Evolutionary conservation across 1,284 basidiomycete species (phyloP).

Genomic region (Cryptococcus floricola): DNA sequence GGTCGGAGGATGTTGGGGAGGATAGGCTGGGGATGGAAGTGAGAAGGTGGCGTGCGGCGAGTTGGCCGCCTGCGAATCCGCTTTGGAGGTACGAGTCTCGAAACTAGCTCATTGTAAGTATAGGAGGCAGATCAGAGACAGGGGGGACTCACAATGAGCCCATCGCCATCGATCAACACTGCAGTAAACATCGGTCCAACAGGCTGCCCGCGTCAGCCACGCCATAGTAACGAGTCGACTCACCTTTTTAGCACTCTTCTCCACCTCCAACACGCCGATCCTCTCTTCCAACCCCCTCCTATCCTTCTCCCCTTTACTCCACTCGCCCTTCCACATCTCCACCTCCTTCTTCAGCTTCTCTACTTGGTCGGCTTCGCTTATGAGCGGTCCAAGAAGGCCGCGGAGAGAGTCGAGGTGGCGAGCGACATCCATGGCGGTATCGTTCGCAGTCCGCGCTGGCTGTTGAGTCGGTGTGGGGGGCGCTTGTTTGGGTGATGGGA

Average conservation of each 20-base stretch:
- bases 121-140: too few species aligned
- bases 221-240: not conserved
- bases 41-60: constrained; percentile 25
- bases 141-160: constrained; percentile 32
- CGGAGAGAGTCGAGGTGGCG: constrained; percentile 28
- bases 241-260: not conserved
- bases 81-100: constrained; percentile 25
- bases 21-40: not conserved
- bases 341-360: constrained; percentile 42
- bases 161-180: constrained; percentile 43
- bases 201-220: constrained; percentile 1
- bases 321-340: constrained; percentile 36
- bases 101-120: constrained; percentile 20
- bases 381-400: constrained; percentile 22
- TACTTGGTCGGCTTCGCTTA: constrained; percentile 28
- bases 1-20: constrained; percentile 11
- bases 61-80: constrained; percentile 37
- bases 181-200: constrained; percentile 27
- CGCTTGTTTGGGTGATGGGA: too few species aligned
- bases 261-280: constrained; percentile 17
- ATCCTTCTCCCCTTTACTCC: constrained; percentile 30
- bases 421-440: not conserved
- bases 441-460: too few species aligned
- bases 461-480: too few species aligned
- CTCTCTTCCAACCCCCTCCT: constrained; percentile 31